Evolutionary conservation across 805 yeast species (phyloP).

Genomic region (Saccharomyces kudriavzevii): DNA sequence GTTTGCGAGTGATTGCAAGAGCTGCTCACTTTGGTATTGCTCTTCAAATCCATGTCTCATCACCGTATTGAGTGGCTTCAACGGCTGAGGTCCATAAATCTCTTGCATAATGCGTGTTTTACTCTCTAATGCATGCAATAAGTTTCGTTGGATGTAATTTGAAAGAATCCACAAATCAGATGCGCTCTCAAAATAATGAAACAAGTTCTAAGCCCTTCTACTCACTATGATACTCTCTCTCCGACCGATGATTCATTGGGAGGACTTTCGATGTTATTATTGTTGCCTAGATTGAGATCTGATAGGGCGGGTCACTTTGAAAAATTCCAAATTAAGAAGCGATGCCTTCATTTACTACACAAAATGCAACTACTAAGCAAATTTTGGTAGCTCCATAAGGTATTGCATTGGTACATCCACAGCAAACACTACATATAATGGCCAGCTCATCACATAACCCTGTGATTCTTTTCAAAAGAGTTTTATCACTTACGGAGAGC

Average conservation of each 20-base stretch:
- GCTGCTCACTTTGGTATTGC: slow-evolving; percentile 42
- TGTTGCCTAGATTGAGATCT: not conserved
- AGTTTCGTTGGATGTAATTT: not conserved
- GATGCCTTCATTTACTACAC: not conserved
- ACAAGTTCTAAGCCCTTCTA: not conserved
- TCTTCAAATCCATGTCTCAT: slow-evolving; percentile 66
- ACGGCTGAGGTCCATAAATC: slow-evolving; percentile 31
- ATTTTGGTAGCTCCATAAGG: not conserved
- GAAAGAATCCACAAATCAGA: not conserved
- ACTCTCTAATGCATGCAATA: not conserved
- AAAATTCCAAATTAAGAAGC: not conserved
- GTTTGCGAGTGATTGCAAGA: slow-evolving; percentile 48
- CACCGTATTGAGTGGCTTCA: slow-evolving; percentile 44
- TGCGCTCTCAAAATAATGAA: not conserved
- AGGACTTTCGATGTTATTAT: not conserved
- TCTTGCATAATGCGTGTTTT: slow-evolving; percentile 16
- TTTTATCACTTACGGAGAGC: slow-evolving; percentile 60
- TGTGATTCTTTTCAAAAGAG: slow-evolving; percentile 55
- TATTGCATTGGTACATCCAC: not conserved
- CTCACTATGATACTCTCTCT: not conserved
- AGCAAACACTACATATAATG: slow-evolving; percentile 14
- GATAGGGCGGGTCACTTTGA: not conserved
- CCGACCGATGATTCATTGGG: not conserved
- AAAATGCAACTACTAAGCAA: not conserved
- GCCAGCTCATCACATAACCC: slow-evolving; percentile 34